Percentiles rank a stretch among this genome's conserved stretches.
phyloP scores from a whole-genome alignment of 2,329 filamentous ascomycete genomes.

The Aspergillus texensis region DNA sequence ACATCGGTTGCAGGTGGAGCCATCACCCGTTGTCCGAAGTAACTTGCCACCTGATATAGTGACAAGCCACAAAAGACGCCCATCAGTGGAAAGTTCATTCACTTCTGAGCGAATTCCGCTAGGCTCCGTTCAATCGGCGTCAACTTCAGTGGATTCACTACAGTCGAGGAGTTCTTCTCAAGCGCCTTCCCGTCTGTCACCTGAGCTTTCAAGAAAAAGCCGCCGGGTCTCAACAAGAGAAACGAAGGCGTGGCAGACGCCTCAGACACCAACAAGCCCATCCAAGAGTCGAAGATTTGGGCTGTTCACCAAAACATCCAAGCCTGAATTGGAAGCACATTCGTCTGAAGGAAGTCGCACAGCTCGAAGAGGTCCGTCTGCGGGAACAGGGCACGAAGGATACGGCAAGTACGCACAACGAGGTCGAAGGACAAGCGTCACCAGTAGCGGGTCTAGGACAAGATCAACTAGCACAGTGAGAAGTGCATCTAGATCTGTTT shows the following conservation, averaged over 20 bases:
- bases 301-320: constrained; percentile 74
- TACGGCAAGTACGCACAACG: constrained; percentile 53
- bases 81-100: constrained; percentile 50
- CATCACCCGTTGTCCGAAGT: constrained; percentile 59
- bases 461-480: constrained; percentile 45
- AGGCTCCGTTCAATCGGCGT: constrained; percentile 35
- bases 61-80: constrained; percentile 53
- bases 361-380: constrained; percentile 74
- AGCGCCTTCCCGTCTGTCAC: constrained; percentile 38
- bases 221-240: constrained; percentile 42
- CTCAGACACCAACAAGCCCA: constrained; percentile 31
- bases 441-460: constrained; percentile 41
- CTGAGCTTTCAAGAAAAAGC: constrained; percentile 31
- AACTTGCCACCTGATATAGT: constrained; percentile 54
- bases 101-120: constrained; percentile 32
- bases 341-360: constrained; percentile 54
- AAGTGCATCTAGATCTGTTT: constrained; percentile 37
- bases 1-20: constrained; percentile 59
- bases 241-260: constrained; percentile 21
- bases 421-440: constrained; percentile 48
- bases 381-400: constrained; percentile 88
- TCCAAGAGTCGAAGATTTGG: constrained; percentile 67
- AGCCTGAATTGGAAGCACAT: constrained; percentile 58
- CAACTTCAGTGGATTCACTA: constrained; percentile 43
- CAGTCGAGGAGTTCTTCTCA: constrained; percentile 35